Evolutionary conservation across 306 rosid genomes (phyloP).

Genomic region (Chamaecrista fasciculata): DNA sequence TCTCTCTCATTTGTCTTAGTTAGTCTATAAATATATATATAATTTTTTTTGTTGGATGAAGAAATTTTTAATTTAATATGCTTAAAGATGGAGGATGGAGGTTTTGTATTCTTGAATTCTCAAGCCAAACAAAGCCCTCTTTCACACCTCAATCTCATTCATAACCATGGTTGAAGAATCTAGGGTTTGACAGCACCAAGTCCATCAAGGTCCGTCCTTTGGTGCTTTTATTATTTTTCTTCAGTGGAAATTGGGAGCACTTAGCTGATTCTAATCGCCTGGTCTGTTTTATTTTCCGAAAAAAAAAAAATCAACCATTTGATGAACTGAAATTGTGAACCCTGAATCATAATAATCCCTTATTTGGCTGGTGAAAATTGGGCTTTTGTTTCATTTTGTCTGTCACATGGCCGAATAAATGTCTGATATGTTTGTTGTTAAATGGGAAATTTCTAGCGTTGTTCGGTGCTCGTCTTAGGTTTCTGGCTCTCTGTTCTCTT

Average conservation of each 20-base stretch:
- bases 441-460: slow-evolving; percentile 7
- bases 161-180: slow-evolving; percentile 53
- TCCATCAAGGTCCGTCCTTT: slow-evolving; percentile 50
- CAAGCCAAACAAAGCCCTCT: slow-evolving; percentile 43
- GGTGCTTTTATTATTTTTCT: slow-evolving; percentile 10
- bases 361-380: slow-evolving; percentile 30
- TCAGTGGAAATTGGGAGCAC: slow-evolving; percentile 22
- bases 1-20: not conserved
- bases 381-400: slow-evolving; percentile 29
- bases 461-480: slow-evolving; percentile 21
- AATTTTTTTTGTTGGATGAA: not conserved
- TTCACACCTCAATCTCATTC: slow-evolving; percentile 64
- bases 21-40: not conserved
- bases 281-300: slow-evolving; percentile 16
- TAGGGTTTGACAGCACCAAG: slow-evolving; percentile 65
- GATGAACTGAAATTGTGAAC: slow-evolving; percentile 12
- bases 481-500: slow-evolving; percentile 13
- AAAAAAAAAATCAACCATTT: not conserved
- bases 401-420: slow-evolving; percentile 24
- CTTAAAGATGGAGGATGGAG: slow-evolving; percentile 38
- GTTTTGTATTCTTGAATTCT: slow-evolving; percentile 48
- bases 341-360: slow-evolving; percentile 1
- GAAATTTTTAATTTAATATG: slow-evolving; percentile 17
- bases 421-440: slow-evolving; percentile 20
- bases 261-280: slow-evolving; percentile 28